A percentile compares a stretch with the other conserved stretches of the same genome.
Conservation (phyloP, 2,329 filamentous ascomycete species). For the Sporothrix euskadiensis region DNA sequence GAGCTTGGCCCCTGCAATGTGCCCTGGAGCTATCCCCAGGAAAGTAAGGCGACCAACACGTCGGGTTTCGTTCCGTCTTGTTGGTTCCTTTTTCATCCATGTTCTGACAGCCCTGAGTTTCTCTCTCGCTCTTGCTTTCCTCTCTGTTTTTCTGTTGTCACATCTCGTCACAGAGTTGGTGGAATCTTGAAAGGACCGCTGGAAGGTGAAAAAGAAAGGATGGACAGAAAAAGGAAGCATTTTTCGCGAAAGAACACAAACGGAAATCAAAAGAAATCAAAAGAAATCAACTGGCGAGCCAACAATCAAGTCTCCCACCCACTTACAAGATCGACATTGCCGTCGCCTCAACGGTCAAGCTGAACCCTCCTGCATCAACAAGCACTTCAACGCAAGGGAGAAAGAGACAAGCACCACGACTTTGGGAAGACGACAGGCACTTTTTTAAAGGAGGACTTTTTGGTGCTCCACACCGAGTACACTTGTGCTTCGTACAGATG, state of each 20-base stretch:
- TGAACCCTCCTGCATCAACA: neutral
- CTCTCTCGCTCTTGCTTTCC: neutral
- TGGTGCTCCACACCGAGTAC: neutral
- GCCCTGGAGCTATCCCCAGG: constrained; percentile 1
- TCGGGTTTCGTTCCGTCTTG: neutral
- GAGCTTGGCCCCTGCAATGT: neutral
- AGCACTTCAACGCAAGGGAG: neutral
- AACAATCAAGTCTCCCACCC: neutral
- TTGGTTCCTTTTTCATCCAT: neutral
- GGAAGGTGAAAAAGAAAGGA: neutral
- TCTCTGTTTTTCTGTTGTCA: neutral
- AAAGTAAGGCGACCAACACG: neutral
- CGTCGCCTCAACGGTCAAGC: constrained; percentile 17
- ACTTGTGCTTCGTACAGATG: neutral
- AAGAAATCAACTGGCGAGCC: neutral
- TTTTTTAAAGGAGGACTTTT: neutral
- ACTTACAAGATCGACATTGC: constrained; percentile 13
- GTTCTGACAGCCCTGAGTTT: no score
- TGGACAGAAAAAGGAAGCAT: neutral
- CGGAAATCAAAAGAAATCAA: neutral
- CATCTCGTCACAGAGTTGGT: neutral
- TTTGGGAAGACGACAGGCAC: neutral
- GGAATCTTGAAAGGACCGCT: neutral
- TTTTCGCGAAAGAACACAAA: constrained; percentile 1
- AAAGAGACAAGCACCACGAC: neutral